A percentile compares a stretch with the other conserved stretches of the same genome.
phyloP scores from a whole-genome alignment of 805 yeast genomes.

The Cyberlindnera sargentensis region DNA sequence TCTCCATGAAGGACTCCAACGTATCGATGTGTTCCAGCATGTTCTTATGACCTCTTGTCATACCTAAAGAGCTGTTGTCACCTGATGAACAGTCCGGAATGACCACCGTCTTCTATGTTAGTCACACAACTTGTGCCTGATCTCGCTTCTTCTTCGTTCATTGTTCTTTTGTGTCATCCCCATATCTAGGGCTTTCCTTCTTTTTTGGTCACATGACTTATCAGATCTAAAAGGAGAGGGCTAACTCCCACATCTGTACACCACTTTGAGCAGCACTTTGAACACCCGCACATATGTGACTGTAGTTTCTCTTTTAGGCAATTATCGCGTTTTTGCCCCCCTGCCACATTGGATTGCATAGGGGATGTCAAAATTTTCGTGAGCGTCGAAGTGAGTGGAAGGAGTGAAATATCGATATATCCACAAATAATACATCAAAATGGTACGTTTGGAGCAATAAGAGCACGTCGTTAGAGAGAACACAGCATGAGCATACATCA shows the following conservation, averaged over 20 bases:
- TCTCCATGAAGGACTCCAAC: not conserved
- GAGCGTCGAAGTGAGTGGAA: not conserved
- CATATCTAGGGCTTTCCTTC: too few relatives aligned
- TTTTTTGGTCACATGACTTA: too few relatives aligned
- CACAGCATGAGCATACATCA: too few relatives aligned
- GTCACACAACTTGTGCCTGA: too few relatives aligned
- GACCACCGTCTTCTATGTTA: too few relatives aligned
- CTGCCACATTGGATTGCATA: not conserved
- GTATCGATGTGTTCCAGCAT: not conserved
- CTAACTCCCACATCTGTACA: too few relatives aligned
- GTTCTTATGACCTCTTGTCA: too few relatives aligned
- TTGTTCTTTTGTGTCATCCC: too few relatives aligned
- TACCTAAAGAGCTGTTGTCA: too few relatives aligned
- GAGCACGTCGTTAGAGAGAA: not conserved
- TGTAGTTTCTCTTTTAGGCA: conserved; percentile 1
- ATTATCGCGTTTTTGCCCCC: not conserved
- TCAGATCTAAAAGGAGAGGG: too few relatives aligned
- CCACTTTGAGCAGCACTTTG: not conserved
- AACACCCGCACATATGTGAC: conserved; percentile 5
- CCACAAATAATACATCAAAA: conserved; percentile 8
- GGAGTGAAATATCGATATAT: not conserved
- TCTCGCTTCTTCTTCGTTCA: too few relatives aligned
- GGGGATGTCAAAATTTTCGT: conserved; percentile 6
- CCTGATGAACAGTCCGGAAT: too few relatives aligned
- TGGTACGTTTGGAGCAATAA: conserved; percentile 9